These are phyloP conservation scores for Pseudogymnoascus sp. DNA, from an alignment of 2,329 filamentous ascomycete genomes.

Conservation along the genomic window DNA sequence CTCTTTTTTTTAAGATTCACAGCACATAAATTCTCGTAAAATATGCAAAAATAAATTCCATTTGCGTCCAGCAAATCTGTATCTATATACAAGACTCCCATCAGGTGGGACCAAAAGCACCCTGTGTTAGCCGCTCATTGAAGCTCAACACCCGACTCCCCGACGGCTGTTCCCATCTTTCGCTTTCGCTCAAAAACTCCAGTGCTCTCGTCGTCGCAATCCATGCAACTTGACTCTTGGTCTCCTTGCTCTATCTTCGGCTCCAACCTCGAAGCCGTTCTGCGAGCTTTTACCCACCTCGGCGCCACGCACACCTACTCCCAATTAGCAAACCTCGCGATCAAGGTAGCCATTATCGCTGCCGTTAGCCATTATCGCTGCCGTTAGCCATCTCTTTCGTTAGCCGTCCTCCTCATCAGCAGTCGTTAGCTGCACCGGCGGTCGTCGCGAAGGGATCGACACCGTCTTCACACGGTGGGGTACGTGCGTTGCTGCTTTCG, in stretches of 20 bases:
- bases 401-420: not conserved
- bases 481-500: not conserved
- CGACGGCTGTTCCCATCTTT: not conserved
- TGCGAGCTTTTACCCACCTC: not conserved
- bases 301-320: not conserved
- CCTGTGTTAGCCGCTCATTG: conserved; percentile 1
- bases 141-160: not conserved
- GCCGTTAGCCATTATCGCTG: not conserved
- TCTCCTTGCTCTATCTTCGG: not conserved
- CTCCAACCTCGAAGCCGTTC: not conserved
- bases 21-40: not conserved
- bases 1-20: not conserved
- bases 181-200: not conserved
- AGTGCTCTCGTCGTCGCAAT: not conserved
- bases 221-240: not conserved
- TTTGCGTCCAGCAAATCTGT: not conserved
- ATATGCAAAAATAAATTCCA: not conserved
- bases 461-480: not conserved
- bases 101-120: not conserved
- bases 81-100: conserved; percentile 3
- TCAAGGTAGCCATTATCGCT: not conserved
- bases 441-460: conserved; percentile 1
- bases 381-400: not conserved
- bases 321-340: not conserved
- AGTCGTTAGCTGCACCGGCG: not conserved